Conservation (phyloP, 2,329 filamentous ascomycete genomes). For the Pseudogymnoascus sp. region DNA sequence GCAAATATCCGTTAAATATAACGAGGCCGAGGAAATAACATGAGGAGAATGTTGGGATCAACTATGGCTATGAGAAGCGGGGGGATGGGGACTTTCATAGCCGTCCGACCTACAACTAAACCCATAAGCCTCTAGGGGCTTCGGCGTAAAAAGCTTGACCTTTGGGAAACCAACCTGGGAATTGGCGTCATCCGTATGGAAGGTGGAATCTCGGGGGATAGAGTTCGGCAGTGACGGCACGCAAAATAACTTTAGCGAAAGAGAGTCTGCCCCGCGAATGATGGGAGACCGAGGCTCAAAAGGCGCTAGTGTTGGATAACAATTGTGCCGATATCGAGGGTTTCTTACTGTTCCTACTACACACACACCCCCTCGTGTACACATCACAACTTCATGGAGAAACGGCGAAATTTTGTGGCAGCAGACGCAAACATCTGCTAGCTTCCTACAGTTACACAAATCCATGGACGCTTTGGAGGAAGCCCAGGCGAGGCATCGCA, state of each 20-base stretch:
- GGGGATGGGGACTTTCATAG: not conserved
- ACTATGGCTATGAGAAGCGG: not conserved
- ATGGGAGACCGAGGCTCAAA: not conserved
- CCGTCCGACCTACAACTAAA: not conserved
- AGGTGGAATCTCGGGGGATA: not conserved
- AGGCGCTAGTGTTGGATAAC: not conserved
- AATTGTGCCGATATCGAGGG: not conserved
- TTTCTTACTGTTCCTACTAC: not conserved
- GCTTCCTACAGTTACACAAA: not conserved
- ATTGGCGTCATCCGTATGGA: constrained; percentile 4
- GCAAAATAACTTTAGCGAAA: not conserved
- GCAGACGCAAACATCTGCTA: not conserved
- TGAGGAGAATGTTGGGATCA: constrained; percentile 1
- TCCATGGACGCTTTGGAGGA: constrained; percentile 60
- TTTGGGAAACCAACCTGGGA: not conserved
- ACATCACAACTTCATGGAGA: not conserved
- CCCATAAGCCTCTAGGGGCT: constrained; percentile 2
- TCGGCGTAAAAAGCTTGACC: constrained; percentile 7
- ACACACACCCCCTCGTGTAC: not conserved
- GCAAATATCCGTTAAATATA: not conserved
- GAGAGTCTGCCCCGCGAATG: not conserved
- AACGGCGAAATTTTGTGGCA: not conserved
- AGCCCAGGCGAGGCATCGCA: constrained; percentile 72
- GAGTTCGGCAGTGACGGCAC: constrained; percentile 4
- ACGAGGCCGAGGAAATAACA: not conserved